These are phyloP conservation scores for Trichophyton verrucosum DNA, from an alignment of 2,329 filamentous ascomycete species.

Conservation along the genomic window DNA sequence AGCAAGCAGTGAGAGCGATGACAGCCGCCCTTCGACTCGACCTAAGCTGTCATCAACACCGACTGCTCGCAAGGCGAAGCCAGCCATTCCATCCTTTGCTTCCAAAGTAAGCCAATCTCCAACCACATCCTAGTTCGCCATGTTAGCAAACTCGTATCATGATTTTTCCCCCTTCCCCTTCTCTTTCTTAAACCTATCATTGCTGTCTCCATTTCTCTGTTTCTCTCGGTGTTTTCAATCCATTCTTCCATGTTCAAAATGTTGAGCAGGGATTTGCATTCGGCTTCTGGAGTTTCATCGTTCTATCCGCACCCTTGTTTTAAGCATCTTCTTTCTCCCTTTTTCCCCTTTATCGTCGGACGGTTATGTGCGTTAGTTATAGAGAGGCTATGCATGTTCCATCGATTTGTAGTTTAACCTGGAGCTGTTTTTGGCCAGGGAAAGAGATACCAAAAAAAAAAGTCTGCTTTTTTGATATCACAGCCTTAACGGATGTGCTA, in stretches of 20 bases:
- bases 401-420: too few relatives aligned
- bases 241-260: neutral
- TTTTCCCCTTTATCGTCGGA: neutral
- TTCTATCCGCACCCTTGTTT: neutral
- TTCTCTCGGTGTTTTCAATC: neutral
- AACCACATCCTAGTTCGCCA: neutral
- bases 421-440: too few relatives aligned
- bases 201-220: neutral
- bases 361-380: too few relatives aligned
- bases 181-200: neutral
- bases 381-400: too few relatives aligned
- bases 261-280: neutral
- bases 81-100: neutral
- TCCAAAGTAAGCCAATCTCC: neutral
- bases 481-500: neutral
- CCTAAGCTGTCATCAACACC: neutral
- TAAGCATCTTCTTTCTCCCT: neutral
- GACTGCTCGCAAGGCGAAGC: neutral
- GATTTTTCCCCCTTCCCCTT: neutral
- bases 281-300: neutral
- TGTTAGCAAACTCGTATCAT: neutral
- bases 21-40: neutral
- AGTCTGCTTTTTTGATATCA: neutral
- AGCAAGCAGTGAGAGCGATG: slow-evolving; percentile 18
- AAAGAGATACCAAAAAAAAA: neutral